These are phyloP conservation scores for Medicago lupulina DNA, from an alignment of 306 rosid species.

Conservation along the genomic window DNA sequence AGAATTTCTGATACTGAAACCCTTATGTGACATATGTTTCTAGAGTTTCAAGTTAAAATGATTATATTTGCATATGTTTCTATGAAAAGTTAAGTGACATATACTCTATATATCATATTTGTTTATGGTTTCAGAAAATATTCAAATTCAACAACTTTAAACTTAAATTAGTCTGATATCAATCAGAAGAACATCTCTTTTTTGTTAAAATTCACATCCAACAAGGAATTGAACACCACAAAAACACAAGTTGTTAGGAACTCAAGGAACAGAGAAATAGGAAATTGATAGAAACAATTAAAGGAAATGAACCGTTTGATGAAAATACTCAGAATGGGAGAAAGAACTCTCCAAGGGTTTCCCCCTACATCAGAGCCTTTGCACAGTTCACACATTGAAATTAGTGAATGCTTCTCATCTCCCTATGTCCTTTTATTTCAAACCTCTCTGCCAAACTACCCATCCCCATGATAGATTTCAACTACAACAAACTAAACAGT, in stretches of 20 bases:
- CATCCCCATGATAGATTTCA: background rate
- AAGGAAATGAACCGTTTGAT: background rate
- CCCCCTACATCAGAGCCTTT: background rate
- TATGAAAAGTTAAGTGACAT: too few relatives aligned
- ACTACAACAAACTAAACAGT: background rate
- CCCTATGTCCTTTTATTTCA: too few relatives aligned
- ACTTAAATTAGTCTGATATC: background rate
- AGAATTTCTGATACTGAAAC: slow-evolving; percentile 23
- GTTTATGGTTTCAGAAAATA: slow-evolving; percentile 6
- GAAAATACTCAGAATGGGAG: background rate
- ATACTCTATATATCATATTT: too few relatives aligned
- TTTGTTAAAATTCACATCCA: slow-evolving; percentile 1
- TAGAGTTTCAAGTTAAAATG: background rate
- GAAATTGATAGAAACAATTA: background rate
- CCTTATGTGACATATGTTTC: background rate
- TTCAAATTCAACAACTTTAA: slow-evolving; percentile 31
- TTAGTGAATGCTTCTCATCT: too few relatives aligned
- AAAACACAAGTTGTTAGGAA: background rate
- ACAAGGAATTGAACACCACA: background rate
- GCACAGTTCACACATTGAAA: too few relatives aligned
- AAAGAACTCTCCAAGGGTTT: background rate
- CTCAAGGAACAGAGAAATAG: background rate
- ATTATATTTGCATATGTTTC: too few relatives aligned
- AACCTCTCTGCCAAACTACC: too few relatives aligned
- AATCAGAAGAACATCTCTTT: slow-evolving; percentile 5